Base-by-base conservation (phyloP, 352 stramenopile genomes). In the Phytophthora sp. region DNA sequence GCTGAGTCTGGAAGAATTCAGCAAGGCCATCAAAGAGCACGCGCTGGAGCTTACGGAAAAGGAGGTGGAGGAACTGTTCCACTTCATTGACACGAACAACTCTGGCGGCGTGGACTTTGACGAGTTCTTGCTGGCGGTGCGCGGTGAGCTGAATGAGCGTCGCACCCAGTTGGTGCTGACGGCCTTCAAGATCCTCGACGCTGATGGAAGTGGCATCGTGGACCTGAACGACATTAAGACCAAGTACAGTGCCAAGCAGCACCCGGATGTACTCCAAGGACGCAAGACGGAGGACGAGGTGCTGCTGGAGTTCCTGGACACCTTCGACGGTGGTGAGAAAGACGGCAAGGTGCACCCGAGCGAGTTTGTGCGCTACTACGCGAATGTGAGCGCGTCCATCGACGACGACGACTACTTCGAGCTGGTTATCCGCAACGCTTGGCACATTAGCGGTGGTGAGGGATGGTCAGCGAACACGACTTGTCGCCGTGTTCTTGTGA, bases 321-420 rank as follows among this genome's bases (percentile, higher is more conserved):
- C 81, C 17, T 95, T 95, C 42, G 88, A 97, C 55, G 83, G 84
- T n/a, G 79, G 78, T n/a, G 79, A 94, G 54, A 92, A 92, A 69
- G 86, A 96, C 43, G 86, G 84, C 52, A 91, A 92, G 69, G 89
- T 98, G 30, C 82, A 91, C 31, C 72, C 74, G 38, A 76, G 76
- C 41, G 89, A 98, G 62, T 97, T 97, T 43, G 56, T 92, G 37
- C 85, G 89, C 48, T 98, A 98, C 79, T 97, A 97, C 67, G 72
- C 74, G 18, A 97, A 96, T 53, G 72, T 97, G 35, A 95, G 87
- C 54, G 89, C 91, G 37, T 94, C 81, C 26, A 97, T 97, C 52
- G 84, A 96, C 54, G 76, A 91, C 55, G 92, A 97, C 62, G 88
- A 96, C 72, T 97, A 97, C 81, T 97, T 97, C 58, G 91, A 97